Base-by-base conservation (phyloP, 2,329 filamentous ascomycete genomes). In the Penicillium sp. region DNA sequence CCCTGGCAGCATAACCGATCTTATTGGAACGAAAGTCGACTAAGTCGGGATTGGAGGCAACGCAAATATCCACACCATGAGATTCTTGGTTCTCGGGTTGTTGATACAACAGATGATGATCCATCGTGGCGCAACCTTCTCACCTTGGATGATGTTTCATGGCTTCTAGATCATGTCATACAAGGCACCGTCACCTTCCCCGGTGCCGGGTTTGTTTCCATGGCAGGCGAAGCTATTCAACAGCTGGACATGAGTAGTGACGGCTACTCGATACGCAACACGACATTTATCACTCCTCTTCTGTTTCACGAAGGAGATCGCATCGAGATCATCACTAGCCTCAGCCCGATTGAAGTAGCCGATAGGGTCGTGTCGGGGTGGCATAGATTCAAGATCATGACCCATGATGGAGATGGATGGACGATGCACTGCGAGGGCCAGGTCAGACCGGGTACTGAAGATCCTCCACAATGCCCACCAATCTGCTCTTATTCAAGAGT, bases 121-220 rank as follows among this genome's bases (percentile, higher is more conserved):
- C 65, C 67, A 1, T 55, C 57, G 7, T 71, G 68, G 68, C 52
- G 68, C 3, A 68, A 72, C 32, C 22, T 63, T 7, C 46, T 74
- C 1, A 54, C 61, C 0, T 38, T 67, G 0, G 50, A 57, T 1
- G 59, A 70, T 36, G 56, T 65, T 0, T 57, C 68, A 0, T 73
- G 71, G 71, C 49, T 73, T 9, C 39, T 43, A 1, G 68, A 72
- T 22, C 71, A 73, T 53, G 45, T 59, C 3, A 52, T 71, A 10
- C 48, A 58, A 21, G 56, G 42, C 0, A 48, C 62, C 2, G 50
- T 64, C 11, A 52, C 66, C 5, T 69, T 67, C 34, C 66, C 67
- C 1, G 57, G 54, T 6, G 66, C 65, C 0, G 65, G 57, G 0
- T 69, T 67, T 47, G 43, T 67, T 21, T 45, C 60, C 1, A 67